Conservation (phyloP, 2,329 filamentous ascomycete species). For the Xylaria sp. region DNA sequence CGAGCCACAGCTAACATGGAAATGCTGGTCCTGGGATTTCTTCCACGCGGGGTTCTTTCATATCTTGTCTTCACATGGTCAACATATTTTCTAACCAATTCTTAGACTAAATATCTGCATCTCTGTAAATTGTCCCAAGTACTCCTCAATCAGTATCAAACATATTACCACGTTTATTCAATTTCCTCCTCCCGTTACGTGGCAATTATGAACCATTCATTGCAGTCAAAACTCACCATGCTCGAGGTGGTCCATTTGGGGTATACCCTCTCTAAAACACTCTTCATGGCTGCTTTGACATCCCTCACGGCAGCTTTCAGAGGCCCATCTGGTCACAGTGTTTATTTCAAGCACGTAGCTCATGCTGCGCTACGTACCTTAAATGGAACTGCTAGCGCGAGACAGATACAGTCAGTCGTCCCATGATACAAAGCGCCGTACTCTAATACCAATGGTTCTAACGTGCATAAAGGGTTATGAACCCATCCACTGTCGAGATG, state of each 20-base stretch:
- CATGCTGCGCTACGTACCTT: slow-evolving; percentile 2
- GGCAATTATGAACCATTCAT: background rate
- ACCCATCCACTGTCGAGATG: background rate
- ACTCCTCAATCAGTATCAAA: no score
- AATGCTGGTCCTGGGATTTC: no score
- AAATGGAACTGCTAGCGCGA: background rate
- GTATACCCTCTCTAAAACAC: background rate
- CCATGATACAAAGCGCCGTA: background rate
- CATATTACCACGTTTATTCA: no score
- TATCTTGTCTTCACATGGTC: no score
- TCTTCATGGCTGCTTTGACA: background rate
- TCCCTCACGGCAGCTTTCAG: background rate
- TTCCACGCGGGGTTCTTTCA: no score
- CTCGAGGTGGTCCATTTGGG: background rate
- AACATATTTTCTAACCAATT: no score
- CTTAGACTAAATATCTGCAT: no score
- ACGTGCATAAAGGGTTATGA: background rate
- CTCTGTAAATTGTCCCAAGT: no score
- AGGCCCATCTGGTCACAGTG: background rate
- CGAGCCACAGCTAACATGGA: no score
- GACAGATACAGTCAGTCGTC: slow-evolving; percentile 3
- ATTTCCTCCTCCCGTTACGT: no score
- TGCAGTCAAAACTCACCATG: background rate
- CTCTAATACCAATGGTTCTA: background rate
- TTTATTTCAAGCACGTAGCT: background rate